Conservation (phyloP, 129 eudicot species). For the Ambrosia artemisiifolia region DNA sequence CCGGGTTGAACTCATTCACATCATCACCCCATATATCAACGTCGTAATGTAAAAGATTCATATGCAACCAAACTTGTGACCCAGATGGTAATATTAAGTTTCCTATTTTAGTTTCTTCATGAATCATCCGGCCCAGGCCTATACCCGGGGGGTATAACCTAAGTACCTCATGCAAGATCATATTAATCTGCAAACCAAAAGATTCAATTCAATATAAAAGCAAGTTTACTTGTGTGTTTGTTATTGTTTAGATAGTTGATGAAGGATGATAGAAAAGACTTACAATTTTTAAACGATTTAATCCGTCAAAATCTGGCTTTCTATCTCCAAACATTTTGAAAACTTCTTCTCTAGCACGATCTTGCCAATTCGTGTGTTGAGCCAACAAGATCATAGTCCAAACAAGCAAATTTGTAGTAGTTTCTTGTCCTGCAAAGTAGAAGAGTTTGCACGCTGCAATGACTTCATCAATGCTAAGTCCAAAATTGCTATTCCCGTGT, state of each 20-base stretch:
- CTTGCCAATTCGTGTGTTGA: slow-evolving; percentile 36
- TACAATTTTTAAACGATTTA: slow-evolving; percentile 38
- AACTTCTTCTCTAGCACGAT: slow-evolving; percentile 38
- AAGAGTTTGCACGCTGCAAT: slow-evolving; percentile 42
- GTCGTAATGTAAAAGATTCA: slow-evolving; percentile 32
- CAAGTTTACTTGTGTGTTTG: background rate
- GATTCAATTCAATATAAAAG: background rate
- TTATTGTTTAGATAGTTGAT: background rate
- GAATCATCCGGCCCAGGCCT: slow-evolving; percentile 1
- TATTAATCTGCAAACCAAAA: slow-evolving; percentile 21
- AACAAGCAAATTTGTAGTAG: slow-evolving; percentile 33
- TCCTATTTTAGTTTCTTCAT: slow-evolving; percentile 39
- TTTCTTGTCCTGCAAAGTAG: slow-evolving; percentile 43
- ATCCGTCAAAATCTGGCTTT: slow-evolving; percentile 29
- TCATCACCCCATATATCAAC: slow-evolving; percentile 33
- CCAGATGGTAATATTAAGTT: slow-evolving; percentile 26
- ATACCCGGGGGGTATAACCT: slow-evolving; percentile 34
- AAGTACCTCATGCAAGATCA: slow-evolving; percentile 39
- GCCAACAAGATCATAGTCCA: slow-evolving; percentile 42
- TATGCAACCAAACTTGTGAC: slow-evolving; percentile 10
- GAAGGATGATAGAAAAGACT: background rate
- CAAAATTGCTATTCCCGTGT: slow-evolving; percentile 15
- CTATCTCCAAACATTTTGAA: slow-evolving; percentile 19
- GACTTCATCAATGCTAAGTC: slow-evolving; percentile 28
- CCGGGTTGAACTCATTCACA: slow-evolving; percentile 37